A percentile compares a stretch with the other conserved stretches of the same genome.
Evolutionary conservation across 345 rosid genomes (phyloP).

Genomic region (Viola odorata): DNA sequence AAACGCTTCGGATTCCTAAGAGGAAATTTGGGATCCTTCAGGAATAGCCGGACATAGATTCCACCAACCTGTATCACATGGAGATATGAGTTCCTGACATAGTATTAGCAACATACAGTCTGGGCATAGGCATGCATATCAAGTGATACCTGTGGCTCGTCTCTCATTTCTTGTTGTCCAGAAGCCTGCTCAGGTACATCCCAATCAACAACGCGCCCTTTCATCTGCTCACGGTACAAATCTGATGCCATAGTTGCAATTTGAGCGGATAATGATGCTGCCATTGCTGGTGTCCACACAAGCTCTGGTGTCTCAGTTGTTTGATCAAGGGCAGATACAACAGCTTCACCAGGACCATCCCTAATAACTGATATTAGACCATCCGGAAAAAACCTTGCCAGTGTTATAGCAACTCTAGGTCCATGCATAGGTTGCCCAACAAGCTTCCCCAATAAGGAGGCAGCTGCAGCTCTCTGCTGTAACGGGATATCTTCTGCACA

Average conservation of each 20-base stretch:
- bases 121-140: conserved; percentile 2
- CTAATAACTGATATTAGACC: conserved; percentile 88
- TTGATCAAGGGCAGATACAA: conserved; percentile 79
- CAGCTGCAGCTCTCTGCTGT: conserved; percentile 95
- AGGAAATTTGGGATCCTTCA: conserved; percentile 97
- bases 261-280: conserved; percentile 94
- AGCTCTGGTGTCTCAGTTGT: conserved; percentile 98
- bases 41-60: conserved; percentile 84
- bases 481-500: conserved; percentile 88
- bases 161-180: conserved; percentile 85
- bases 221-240: conserved; percentile 83
- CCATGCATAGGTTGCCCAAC: conserved; percentile 99
- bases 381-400: conserved; percentile 95
- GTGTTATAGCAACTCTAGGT: conserved; percentile 95
- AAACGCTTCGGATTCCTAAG: conserved; percentile 92
- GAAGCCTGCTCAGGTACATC: conserved; percentile 96
- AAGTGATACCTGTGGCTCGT: conserved; percentile 75
- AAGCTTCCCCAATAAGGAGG: conserved; percentile 94
- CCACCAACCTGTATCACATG: conserved; percentile 77
- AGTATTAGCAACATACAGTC: conserved; percentile 1
- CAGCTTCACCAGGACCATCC: conserved; percentile 99
- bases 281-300: conserved; percentile 99
- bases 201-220: conserved; percentile 93
- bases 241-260: conserved; percentile 93
- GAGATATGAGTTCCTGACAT: conserved; percentile 15